Conservation (phyloP, 371 early-diverging fungal species). For the Actinomortierella wolfii region DNA sequence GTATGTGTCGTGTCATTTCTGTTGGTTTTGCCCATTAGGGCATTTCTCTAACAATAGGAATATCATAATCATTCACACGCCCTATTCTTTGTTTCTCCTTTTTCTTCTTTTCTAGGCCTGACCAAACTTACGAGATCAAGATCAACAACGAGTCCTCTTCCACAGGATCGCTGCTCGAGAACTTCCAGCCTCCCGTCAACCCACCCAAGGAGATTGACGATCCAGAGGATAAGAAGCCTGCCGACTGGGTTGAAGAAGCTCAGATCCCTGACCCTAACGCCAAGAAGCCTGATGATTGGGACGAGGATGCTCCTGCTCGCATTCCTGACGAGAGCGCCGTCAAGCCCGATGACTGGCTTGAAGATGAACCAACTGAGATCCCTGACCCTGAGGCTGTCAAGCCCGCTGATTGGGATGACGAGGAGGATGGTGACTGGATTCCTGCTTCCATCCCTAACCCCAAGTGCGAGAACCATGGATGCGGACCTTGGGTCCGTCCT, state of each 20-base stretch:
- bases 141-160: conserved; percentile 78
- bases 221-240: conserved; percentile 89
- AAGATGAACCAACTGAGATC: conserved; percentile 75
- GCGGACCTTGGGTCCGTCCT: conserved; percentile 70
- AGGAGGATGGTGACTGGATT: conserved; percentile 90
- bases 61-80: not conserved
- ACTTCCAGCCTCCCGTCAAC: conserved; percentile 79
- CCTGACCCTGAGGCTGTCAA: conserved; percentile 89
- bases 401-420: conserved; percentile 95
- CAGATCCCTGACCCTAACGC: conserved; percentile 88
- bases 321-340: conserved; percentile 81
- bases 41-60: not conserved
- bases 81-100: not conserved
- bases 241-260: conserved; percentile 94
- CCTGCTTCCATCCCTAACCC: conserved; percentile 79
- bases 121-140: conserved; percentile 86
- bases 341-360: conserved; percentile 93
- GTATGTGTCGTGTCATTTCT: conserved; percentile 20
- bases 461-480: conserved; percentile 76
- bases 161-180: conserved; percentile 80
- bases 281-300: conserved; percentile 88
- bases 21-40: not conserved
- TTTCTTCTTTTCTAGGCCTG: conserved; percentile 56
- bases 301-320: conserved; percentile 70
- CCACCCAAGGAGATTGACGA: conserved; percentile 94